These are phyloP conservation scores for Mycena filopes DNA, from an alignment of 768 basidiomycete species.

Conservation along the genomic window DNA sequence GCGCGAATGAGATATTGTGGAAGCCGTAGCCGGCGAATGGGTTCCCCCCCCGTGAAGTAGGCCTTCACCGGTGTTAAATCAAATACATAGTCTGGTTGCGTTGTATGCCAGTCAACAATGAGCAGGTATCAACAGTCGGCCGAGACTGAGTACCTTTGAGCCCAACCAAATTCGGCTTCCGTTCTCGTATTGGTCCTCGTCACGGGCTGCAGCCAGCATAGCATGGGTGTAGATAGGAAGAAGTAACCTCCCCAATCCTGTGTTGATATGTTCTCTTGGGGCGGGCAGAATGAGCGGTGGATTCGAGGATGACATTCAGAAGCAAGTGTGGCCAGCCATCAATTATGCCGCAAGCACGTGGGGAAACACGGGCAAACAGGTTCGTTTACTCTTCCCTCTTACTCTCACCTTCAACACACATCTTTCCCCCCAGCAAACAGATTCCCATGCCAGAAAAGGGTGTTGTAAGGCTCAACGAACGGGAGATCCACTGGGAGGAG, in stretches of 20 bases:
- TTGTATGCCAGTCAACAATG: neutral
- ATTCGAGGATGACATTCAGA: no score
- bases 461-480: neutral
- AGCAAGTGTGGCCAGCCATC: no score
- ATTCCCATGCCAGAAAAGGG: neutral
- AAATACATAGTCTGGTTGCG: neutral
- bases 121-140: no score
- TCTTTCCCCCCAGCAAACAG: no score
- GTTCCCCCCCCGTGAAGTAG: no score
- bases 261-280: neutral
- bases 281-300: neutral
- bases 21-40: neutral
- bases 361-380: no score
- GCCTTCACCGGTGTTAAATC: neutral
- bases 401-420: no score
- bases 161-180: neutral
- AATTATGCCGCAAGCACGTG: no score
- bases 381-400: no score
- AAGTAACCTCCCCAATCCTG: no score
- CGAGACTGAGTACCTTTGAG: slow-evolving; percentile 11
- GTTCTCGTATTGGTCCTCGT: neutral
- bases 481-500: slow-evolving; percentile 2
- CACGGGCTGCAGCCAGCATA: neutral
- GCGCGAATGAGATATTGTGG: neutral
- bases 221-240: neutral